These are phyloP conservation scores for Hanseniaspora guilliermondii DNA, from an alignment of 805 yeast genomes.

Conservation along the genomic window DNA sequence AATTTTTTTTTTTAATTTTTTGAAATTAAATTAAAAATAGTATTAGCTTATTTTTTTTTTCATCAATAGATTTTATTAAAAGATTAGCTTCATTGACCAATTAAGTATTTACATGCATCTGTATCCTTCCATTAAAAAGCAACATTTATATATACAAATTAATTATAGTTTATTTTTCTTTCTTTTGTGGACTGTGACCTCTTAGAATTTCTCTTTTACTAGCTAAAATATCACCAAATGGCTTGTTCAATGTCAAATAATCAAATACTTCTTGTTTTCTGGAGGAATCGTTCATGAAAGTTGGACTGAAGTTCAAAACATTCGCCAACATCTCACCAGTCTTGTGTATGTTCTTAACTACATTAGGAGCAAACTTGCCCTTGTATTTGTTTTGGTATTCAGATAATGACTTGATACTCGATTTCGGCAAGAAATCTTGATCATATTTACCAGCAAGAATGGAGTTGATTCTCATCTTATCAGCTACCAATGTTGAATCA, in stretches of 20 bases:
- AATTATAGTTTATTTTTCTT: neutral
- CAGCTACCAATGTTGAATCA: neutral
- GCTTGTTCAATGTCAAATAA: constrained; percentile 2
- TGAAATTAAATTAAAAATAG: neutral
- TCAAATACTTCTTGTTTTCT: constrained; percentile 12
- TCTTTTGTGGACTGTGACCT: constrained; percentile 8
- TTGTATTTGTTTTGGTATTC: constrained; percentile 6
- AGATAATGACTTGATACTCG: neutral
- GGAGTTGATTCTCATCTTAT: constrained; percentile 6
- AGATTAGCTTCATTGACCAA: neutral
- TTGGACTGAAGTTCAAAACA: constrained; percentile 10
- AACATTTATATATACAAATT: too few relatives aligned
- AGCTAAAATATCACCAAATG: constrained; percentile 6
- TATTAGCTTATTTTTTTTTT: neutral
- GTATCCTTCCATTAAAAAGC: neutral
- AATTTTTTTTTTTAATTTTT: constrained; percentile 4
- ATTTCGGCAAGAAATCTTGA: constrained; percentile 3
- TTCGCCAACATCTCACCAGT: neutral
- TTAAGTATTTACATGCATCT: neutral
- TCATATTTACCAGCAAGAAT: constrained; percentile 7
- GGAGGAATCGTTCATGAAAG: constrained; percentile 3
- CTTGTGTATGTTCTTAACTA: constrained; percentile 8
- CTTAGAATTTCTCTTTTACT: neutral
- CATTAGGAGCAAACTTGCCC: constrained; percentile 13
- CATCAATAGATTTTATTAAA: neutral